These are phyloP conservation scores for Aspergillus haitiensis DNA, from an alignment of 495 filamentous ascomycete species.

Conservation along the genomic window DNA sequence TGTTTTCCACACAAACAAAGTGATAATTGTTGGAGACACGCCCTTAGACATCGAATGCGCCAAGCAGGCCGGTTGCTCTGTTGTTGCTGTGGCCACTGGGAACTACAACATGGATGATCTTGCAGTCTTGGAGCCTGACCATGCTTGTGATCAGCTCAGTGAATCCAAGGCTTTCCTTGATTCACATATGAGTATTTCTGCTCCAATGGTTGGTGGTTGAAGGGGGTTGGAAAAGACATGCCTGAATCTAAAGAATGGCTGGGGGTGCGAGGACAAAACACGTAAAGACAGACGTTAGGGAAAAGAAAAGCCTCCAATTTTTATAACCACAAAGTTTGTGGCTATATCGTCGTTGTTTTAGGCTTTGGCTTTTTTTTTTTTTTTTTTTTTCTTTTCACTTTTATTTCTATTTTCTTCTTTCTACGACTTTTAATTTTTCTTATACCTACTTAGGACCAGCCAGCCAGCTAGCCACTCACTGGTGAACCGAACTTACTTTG, in stretches of 20 bases:
- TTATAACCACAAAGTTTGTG: neutral
- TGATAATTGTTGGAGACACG: constrained; percentile 19
- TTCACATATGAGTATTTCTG: neutral
- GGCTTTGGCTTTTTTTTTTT: too few species aligned
- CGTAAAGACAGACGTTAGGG: neutral
- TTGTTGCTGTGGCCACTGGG: constrained; percentile 21
- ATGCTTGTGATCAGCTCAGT: constrained; percentile 14
- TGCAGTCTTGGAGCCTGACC: constrained; percentile 16
- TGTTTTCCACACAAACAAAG: constrained; percentile 7
- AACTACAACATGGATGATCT: constrained; percentile 21
- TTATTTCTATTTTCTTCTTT: too few species aligned
- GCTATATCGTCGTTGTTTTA: too few species aligned
- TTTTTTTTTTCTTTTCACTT: too few species aligned
- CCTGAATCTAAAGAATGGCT: neutral
- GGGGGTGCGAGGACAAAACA: neutral
- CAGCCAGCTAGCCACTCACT: too few species aligned
- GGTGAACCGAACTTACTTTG: too few species aligned
- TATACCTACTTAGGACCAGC: too few species aligned
- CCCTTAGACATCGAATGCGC: constrained; percentile 22
- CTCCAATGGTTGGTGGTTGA: constrained; percentile 8
- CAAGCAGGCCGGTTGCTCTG: constrained; percentile 19
- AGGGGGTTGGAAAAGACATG: neutral
- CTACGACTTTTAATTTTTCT: too few species aligned
- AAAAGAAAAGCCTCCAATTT: neutral
- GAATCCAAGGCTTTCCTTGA: constrained; percentile 16